These are phyloP conservation scores for Wickerhamiella hasegawae DNA, from an alignment of 805 yeast genomes.

Conservation along the genomic window DNA sequence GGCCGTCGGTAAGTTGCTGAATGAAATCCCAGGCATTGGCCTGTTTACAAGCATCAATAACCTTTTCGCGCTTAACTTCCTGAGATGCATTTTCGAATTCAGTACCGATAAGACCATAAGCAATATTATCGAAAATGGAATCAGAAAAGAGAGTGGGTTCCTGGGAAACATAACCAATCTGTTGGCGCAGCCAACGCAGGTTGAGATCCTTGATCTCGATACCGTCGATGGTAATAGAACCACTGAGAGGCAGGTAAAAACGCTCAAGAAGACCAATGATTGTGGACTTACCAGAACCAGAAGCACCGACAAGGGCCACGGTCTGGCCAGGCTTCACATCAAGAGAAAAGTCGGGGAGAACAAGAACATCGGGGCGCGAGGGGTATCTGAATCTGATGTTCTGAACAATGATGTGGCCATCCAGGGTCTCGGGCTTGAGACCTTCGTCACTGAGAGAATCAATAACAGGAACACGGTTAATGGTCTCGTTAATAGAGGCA, in stretches of 20 bases:
- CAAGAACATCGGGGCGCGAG: constrained; percentile 59
- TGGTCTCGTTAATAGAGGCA: constrained; percentile 26
- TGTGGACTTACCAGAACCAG: constrained; percentile 93
- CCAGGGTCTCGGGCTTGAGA: constrained; percentile 9
- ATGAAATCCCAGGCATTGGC: constrained; percentile 27
- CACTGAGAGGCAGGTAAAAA: constrained; percentile 66
- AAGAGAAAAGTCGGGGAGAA: constrained; percentile 59
- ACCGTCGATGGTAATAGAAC: constrained; percentile 69
- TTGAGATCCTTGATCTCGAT: constrained; percentile 61
- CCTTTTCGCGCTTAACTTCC: constrained; percentile 23
- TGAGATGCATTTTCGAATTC: constrained; percentile 39
- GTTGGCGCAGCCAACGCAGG: constrained; percentile 54
- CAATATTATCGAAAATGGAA: constrained; percentile 69
- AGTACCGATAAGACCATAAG: constrained; percentile 67
- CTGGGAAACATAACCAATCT: constrained; percentile 85
- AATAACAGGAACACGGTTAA: constrained; percentile 27
- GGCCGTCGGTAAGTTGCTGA: constrained; percentile 60
- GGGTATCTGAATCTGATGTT: constrained; percentile 85
- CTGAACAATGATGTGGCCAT: constrained; percentile 63
- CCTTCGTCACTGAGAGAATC: constrained; percentile 22
- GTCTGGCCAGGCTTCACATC: constrained; percentile 76
- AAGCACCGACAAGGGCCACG: constrained; percentile 90
- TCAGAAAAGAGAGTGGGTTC: constrained; percentile 90
- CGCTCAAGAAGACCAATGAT: constrained; percentile 71
- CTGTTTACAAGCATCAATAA: constrained; percentile 23